Evolutionary conservation across 139 green algal species (phyloP).

Genomic region (Chlorella sp.): DNA sequence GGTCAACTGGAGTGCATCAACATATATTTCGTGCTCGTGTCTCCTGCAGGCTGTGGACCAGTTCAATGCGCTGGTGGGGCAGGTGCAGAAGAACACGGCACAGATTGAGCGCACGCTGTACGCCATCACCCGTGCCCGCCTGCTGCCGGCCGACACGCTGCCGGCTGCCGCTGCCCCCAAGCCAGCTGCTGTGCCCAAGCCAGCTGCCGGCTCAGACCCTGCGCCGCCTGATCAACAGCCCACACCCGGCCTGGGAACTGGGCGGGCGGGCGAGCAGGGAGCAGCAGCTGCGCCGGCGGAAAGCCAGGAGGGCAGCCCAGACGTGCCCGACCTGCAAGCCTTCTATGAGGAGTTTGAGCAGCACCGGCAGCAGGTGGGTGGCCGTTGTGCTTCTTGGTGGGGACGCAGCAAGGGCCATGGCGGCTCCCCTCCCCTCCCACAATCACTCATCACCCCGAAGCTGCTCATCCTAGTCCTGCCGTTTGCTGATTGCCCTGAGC

Average conservation of each 20-base stretch:
- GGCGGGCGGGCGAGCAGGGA: neutral
- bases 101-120: conserved; percentile 84
- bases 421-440: too few relatives aligned
- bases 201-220: too few relatives aligned
- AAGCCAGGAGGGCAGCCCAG: neutral
- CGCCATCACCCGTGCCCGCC: conserved; percentile 54
- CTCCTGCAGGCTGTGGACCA: conserved; percentile 42
- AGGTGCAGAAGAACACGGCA: conserved; percentile 84
- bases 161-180: conserved; percentile 27
- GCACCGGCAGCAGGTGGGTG: conserved; percentile 54
- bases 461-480: too few relatives aligned
- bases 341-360: conserved; percentile 83
- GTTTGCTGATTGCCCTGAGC: too few relatives aligned
- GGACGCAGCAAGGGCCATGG: too few relatives aligned
- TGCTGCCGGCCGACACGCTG: conserved; percentile 28
- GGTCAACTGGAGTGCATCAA: too few relatives aligned
- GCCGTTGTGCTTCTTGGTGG: neutral
- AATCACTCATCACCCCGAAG: too few relatives aligned
- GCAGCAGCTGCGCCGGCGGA: neutral
- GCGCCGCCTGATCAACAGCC: too few relatives aligned
- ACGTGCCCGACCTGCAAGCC: conserved; percentile 70
- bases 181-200: conserved; percentile 13
- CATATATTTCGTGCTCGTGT: neutral
- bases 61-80: conserved; percentile 59
- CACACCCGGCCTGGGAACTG: neutral